Evolutionary conservation across 2,329 filamentous ascomycete genomes (phyloP), one percentile per base, ranked within the genome.

Genomic region (Thelonectria olida): DNA sequence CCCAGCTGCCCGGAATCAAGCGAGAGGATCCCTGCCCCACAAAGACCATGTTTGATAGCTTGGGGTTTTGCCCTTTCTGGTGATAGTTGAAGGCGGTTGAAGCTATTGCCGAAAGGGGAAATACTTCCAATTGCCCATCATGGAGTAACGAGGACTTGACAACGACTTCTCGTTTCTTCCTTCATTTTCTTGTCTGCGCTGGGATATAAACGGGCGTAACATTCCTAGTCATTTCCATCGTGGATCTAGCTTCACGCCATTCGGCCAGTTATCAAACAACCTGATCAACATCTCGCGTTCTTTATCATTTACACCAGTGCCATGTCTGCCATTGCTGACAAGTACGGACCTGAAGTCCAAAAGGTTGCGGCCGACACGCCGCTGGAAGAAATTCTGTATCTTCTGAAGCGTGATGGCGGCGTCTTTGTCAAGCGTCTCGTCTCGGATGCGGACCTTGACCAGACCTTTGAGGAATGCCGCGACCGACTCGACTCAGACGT

Each of bases 361-460:
- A 49, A 50, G 19, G 44, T 56, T 39, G 5, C 54, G 7, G 36
- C 45, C 5, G 25, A 31, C 42, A 25, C 54, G 23, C 54, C 54
- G 13, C 31, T 50, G 19, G 45, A 50, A 22, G 44, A 56, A 19
- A 42, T 56, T 5, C 15, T 57, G 8, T 12, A 31, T n/a, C 38
- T 51, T 9, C 36, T 57, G 19, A 57, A 57, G 38, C 45, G 54
- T 7, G 47, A 57, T n/a, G 54, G 54, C 13, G 54, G 54, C 8
- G 36, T 50, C 20, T 50, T 57, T 27, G 13, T 57, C 36, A 51
- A 51, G 38, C 17, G 38, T 4, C 38, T 57, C 15, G 25, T 51
- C 7, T 27, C 54, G 5, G 38, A 42, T 4, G 45, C 25, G 5
- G 47, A 50, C 19, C 23, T 57, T 15, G 54, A 57, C 15, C 34